Conservation (phyloP, 2,329 filamentous ascomycete species). For the Clonostachys sp. region DNA sequence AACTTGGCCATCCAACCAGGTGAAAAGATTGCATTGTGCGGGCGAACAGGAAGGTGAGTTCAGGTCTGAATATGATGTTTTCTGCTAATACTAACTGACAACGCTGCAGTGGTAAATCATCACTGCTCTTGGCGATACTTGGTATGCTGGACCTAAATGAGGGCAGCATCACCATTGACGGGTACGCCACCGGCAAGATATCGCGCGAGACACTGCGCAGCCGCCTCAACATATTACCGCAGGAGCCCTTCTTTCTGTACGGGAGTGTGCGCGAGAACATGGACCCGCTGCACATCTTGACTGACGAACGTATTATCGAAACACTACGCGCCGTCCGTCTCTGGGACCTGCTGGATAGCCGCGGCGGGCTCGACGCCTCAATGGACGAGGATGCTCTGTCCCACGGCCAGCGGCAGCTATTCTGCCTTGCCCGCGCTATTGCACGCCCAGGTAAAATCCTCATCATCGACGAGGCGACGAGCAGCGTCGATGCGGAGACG, state of each 20-base stretch:
- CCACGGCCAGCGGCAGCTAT: slow-evolving; percentile 54
- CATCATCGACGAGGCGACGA: slow-evolving; percentile 14
- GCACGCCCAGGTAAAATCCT: slow-evolving; percentile 21
- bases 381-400: slow-evolving; percentile 39
- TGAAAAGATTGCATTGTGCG: slow-evolving; percentile 21
- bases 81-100: too few relatives aligned
- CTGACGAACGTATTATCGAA: background rate
- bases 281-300: slow-evolving; percentile 23
- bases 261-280: slow-evolving; percentile 31
- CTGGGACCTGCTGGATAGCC: slow-evolving; percentile 13
- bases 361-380: slow-evolving; percentile 13
- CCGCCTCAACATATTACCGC: slow-evolving; percentile 42
- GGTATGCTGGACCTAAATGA: slow-evolving; percentile 26
- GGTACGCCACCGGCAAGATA: slow-evolving; percentile 25
- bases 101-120: slow-evolving; percentile 29
- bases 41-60: slow-evolving; percentile 14
- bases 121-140: slow-evolving; percentile 27
- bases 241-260: slow-evolving; percentile 43
- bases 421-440: slow-evolving; percentile 40
- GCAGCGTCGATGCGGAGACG: background rate
- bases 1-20: slow-evolving; percentile 15
- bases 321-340: slow-evolving; percentile 2
- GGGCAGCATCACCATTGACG: slow-evolving; percentile 32
- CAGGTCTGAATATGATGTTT: too few relatives aligned
- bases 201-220: slow-evolving; percentile 31